Evolutionary conservation across 176 grass and related monocot species (phyloP).

Genomic region (Raddia distichophylla): DNA sequence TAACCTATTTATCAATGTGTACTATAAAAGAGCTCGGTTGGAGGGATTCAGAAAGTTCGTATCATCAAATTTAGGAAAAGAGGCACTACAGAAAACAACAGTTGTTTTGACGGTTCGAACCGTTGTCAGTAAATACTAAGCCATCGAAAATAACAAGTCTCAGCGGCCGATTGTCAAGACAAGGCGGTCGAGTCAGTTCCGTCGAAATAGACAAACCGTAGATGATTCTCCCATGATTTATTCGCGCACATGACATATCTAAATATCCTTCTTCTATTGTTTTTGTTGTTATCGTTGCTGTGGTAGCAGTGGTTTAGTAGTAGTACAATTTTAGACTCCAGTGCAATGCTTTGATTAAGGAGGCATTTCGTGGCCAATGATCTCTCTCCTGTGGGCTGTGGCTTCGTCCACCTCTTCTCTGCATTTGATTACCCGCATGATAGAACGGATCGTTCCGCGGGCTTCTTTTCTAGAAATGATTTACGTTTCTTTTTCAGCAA

Average conservation of each 20-base stretch:
- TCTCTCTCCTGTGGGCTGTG: not conserved
- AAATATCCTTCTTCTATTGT: not conserved
- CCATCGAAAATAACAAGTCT: too few species aligned
- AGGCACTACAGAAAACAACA: too few species aligned
- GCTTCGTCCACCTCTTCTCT: not conserved
- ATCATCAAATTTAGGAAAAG: too few species aligned
- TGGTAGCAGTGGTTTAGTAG: too few species aligned
- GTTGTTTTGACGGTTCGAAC: too few species aligned
- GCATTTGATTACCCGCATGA: constrained; percentile 25
- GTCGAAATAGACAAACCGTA: too few species aligned
- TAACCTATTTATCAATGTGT: too few species aligned
- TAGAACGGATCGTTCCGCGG: not conserved
- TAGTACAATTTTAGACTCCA: not conserved
- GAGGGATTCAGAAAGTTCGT: too few species aligned
- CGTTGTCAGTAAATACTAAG: too few species aligned
- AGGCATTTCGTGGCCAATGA: not conserved
- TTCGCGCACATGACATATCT: not conserved
- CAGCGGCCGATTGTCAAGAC: too few species aligned
- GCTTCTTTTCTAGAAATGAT: constrained; percentile 23
- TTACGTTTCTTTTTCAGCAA: constrained; percentile 43
- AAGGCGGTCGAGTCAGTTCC: too few species aligned
- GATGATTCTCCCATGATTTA: not conserved
- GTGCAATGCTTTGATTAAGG: not conserved
- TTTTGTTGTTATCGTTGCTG: not conserved
- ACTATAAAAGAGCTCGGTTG: too few species aligned